Conservation (phyloP, 2,329 filamentous ascomycete species). For the Dactylellina haptotyla region DNA sequence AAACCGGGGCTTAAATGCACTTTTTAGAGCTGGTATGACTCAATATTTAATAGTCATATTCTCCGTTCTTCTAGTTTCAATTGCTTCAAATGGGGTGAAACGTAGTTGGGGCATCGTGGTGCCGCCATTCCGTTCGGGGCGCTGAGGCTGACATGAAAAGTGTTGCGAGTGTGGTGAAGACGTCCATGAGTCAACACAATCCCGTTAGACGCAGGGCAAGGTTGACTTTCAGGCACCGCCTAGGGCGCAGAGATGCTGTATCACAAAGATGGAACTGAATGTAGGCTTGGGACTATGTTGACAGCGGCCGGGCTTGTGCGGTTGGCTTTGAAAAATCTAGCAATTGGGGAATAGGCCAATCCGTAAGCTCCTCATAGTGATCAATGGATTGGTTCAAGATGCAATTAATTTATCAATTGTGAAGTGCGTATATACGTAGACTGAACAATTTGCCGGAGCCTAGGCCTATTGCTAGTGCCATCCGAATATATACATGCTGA, state of each 20-base stretch:
- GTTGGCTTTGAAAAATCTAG: neutral
- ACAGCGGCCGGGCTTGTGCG: neutral
- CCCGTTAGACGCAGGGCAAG: slow-evolving; percentile 9
- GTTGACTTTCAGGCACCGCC: slow-evolving; percentile 38
- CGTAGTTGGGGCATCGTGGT: too few species aligned
- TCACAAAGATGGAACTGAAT: neutral
- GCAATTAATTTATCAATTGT: neutral
- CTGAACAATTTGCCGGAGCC: too few species aligned
- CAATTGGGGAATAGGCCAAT: too few species aligned
- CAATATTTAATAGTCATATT: slow-evolving; percentile 13
- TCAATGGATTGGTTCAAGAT: too few species aligned
- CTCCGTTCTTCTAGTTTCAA: neutral
- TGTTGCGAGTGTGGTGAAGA: slow-evolving; percentile 17
- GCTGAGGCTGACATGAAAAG: neutral
- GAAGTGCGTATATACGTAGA: neutral
- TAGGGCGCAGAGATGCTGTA: neutral
- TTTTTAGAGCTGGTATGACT: slow-evolving; percentile 18
- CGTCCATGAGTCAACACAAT: slow-evolving; percentile 30
- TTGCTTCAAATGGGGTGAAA: too few species aligned
- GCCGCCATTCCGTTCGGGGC: too few species aligned
- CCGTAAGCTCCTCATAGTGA: too few species aligned
- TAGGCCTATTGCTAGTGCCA: too few species aligned
- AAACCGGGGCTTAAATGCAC: slow-evolving; percentile 17
- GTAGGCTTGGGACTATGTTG: too few species aligned
- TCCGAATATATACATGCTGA: too few species aligned